A percentile compares a stretch with the other conserved stretches of the same genome.
Conservation (phyloP, 192 early-diverging fungal species). For the Chytriomyces sp. region DNA sequence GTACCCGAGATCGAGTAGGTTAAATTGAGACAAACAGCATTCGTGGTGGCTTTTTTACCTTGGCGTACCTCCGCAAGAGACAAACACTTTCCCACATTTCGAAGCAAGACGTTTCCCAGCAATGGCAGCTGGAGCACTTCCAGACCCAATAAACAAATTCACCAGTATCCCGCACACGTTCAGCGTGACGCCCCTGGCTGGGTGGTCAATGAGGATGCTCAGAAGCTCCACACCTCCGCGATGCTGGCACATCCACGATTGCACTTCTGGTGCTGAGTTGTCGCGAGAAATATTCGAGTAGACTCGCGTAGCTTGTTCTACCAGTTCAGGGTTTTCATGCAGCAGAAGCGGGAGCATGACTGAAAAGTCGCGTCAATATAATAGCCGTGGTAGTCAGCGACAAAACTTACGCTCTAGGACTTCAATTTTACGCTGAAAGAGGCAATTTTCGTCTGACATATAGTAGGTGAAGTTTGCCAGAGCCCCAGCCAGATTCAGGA, state of each 20-base stretch:
- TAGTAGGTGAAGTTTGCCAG: conserved; percentile 59
- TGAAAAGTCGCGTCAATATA: neutral
- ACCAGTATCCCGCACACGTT: conserved; percentile 52
- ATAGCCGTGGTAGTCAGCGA: too few species aligned
- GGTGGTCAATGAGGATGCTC: conserved; percentile 49
- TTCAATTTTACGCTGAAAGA: conserved; percentile 30
- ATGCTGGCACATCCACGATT: conserved; percentile 17
- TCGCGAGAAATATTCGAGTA: conserved; percentile 48
- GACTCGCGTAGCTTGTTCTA: conserved; percentile 45
- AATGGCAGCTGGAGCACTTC: neutral
- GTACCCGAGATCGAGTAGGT: neutral
- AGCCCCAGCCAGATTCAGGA: conserved; percentile 50
- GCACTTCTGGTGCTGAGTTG: neutral
- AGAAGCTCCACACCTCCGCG: conserved; percentile 48
- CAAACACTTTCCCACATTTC: neutral
- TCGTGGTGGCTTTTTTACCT: neutral
- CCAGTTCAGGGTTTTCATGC: conserved; percentile 45
- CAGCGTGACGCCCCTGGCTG: conserved; percentile 31
- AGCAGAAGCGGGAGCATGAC: conserved; percentile 48
- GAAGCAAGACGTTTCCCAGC: neutral
- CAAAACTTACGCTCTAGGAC: conserved; percentile 40
- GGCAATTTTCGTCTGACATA: conserved; percentile 17
- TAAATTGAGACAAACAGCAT: neutral
- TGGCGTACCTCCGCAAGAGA: neutral
- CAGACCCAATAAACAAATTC: conserved; percentile 38